Conservation (phyloP, 163 green algal species). For the Scenedesmus sp. region DNA sequence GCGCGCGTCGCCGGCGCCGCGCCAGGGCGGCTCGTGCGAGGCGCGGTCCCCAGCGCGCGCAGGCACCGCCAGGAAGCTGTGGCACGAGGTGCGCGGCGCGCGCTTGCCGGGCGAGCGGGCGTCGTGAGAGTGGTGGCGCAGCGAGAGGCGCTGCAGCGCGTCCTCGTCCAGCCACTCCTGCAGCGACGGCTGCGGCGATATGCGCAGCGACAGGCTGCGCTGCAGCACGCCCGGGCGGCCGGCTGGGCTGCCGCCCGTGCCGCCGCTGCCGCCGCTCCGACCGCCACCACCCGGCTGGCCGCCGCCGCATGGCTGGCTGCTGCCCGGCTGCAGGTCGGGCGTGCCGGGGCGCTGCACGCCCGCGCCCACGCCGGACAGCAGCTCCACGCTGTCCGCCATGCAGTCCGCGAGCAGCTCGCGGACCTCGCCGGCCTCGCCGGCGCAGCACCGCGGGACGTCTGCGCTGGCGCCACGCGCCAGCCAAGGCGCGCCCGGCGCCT, state of each 20-base stretch:
- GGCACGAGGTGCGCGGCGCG: background rate
- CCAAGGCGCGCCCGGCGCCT: background rate
- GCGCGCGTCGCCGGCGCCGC: background rate
- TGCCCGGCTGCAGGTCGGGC: constrained; percentile 4
- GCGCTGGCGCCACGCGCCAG: no score
- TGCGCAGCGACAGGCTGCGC: constrained; percentile 20
- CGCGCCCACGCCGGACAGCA: constrained; percentile 25
- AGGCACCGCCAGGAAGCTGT: constrained; percentile 30
- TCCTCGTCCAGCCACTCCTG: constrained; percentile 46
- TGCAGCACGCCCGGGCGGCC: constrained; percentile 5
- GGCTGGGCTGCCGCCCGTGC: background rate
- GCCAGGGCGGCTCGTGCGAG: background rate
- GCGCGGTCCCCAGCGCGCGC: no score
- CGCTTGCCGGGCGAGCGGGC: background rate
- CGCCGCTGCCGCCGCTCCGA: constrained; percentile 3
- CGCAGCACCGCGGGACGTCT: no score
- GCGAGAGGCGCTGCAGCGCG: constrained; percentile 19
- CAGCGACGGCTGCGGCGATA: constrained; percentile 40
- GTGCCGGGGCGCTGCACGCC: background rate
- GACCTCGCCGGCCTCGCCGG: background rate
- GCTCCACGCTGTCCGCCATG: constrained; percentile 23
- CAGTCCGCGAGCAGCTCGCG: constrained; percentile 25
- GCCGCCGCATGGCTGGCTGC: background rate
- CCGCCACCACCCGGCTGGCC: background rate
- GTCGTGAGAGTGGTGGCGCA: background rate